phyloP scores from a whole-genome alignment of 2,329 filamentous ascomycete species.

The Pseudogymnoascus sp. region DNA sequence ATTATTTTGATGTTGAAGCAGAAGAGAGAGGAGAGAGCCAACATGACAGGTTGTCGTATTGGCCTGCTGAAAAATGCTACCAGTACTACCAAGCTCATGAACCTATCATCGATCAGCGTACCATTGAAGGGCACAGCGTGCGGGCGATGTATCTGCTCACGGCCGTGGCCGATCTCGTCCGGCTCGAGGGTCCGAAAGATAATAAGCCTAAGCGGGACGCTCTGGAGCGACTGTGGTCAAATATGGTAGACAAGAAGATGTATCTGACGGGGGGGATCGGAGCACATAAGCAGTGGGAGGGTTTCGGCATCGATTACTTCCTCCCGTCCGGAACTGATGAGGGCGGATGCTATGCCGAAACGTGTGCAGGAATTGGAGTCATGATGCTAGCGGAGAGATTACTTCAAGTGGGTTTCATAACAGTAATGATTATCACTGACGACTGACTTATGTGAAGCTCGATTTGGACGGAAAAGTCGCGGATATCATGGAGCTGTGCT shows the following conservation, averaged over 20 bases:
- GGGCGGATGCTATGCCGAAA: slow-evolving; percentile 56
- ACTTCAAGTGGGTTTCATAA: slow-evolving; percentile 34
- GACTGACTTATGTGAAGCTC: slow-evolving; percentile 25
- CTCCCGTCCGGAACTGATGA: slow-evolving; percentile 52
- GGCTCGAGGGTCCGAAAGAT: slow-evolving; percentile 25
- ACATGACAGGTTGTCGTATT: slow-evolving; percentile 41
- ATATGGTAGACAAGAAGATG: slow-evolving; percentile 55
- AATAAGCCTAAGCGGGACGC: slow-evolving; percentile 23
- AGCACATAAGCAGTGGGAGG: slow-evolving; percentile 49
- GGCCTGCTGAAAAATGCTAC: slow-evolving; percentile 32
- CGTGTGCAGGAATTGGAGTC: slow-evolving; percentile 51
- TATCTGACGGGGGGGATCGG: slow-evolving; percentile 56
- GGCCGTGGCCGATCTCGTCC: slow-evolving; percentile 47
- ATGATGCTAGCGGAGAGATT: slow-evolving; percentile 54
- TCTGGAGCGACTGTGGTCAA: slow-evolving; percentile 46
- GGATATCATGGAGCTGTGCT: slow-evolving; percentile 52
- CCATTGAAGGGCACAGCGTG: slow-evolving; percentile 52
- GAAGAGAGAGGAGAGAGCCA: slow-evolving; percentile 41
- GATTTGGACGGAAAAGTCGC: slow-evolving; percentile 45
- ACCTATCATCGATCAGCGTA: slow-evolving; percentile 45
- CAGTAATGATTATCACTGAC: slow-evolving; percentile 7
- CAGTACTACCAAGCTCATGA: slow-evolving; percentile 52
- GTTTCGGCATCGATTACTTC: slow-evolving; percentile 52
- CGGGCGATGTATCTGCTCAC: slow-evolving; percentile 54
- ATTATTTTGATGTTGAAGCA: slow-evolving; percentile 49